phyloP scores from a whole-genome alignment of 495 filamentous ascomycete species.

The Amorphotheca resinae region DNA sequence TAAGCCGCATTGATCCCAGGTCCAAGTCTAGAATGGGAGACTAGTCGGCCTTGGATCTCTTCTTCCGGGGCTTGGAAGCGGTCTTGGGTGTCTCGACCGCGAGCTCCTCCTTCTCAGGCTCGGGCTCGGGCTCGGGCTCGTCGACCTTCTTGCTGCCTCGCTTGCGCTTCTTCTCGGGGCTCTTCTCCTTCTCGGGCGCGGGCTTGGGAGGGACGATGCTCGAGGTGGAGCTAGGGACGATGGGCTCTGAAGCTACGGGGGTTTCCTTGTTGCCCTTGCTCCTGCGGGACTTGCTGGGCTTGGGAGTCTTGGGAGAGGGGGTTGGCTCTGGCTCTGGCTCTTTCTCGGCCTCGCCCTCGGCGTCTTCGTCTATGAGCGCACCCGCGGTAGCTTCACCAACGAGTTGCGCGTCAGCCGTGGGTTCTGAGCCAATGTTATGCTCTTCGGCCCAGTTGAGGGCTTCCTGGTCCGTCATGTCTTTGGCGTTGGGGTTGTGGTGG shows the following conservation, averaged over 20 bases:
- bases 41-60: slow-evolving; percentile 19
- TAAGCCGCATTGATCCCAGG: too few species aligned
- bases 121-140: slow-evolving; percentile 26
- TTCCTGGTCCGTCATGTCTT: slow-evolving; percentile 47
- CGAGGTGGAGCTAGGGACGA: slow-evolving; percentile 17
- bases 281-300: slow-evolving; percentile 36
- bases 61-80: slow-evolving; percentile 18
- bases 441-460: slow-evolving; percentile 44
- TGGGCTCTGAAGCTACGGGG: slow-evolving; percentile 24
- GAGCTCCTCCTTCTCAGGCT: slow-evolving; percentile 30
- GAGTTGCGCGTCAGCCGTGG: slow-evolving; percentile 14
- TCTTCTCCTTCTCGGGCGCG: slow-evolving; percentile 21
- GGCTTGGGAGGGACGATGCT: slow-evolving; percentile 20
- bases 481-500: slow-evolving; percentile 44
- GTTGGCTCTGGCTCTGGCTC: slow-evolving; percentile 42
- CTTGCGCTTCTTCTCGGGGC: slow-evolving; percentile 33
- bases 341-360: slow-evolving; percentile 41
- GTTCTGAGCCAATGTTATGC: slow-evolving; percentile 27
- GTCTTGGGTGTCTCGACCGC: slow-evolving; percentile 37
- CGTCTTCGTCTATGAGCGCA: slow-evolving; percentile 44
- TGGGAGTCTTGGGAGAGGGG: slow-evolving; percentile 32
- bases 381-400: slow-evolving; percentile 32
- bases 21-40: too few species aligned
- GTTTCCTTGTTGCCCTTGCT: slow-evolving; percentile 26
- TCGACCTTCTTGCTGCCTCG: slow-evolving; percentile 29